A percentile compares a stretch with the other conserved stretches of the same genome.
Evolutionary conservation across 2,329 filamentous ascomycete genomes (phyloP).

Genomic region (Chalaropsis thielavioides): DNA sequence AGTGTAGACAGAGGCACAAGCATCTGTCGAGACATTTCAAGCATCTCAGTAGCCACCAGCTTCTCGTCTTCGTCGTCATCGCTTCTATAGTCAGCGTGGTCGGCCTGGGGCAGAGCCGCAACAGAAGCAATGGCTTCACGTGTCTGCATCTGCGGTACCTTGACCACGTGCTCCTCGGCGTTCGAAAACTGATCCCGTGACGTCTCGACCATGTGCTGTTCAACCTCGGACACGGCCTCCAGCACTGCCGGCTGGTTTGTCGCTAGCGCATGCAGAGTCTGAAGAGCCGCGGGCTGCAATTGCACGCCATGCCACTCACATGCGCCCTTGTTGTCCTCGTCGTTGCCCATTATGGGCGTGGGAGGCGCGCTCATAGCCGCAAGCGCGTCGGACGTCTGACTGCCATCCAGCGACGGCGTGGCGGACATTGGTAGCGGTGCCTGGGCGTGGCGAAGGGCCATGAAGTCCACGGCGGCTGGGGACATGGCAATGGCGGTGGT

Average conservation of each 20-base stretch:
- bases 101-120: too few species aligned
- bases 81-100: not conserved
- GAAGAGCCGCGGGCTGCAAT: conserved; percentile 63
- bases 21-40: conserved; percentile 17
- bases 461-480: conserved; percentile 56
- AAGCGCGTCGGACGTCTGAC: conserved; percentile 74
- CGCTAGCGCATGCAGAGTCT: conserved; percentile 59
- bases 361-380: conserved; percentile 70
- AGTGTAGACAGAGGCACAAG: conserved; percentile 19
- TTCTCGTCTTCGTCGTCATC: conserved; percentile 13
- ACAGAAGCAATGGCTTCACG: conserved; percentile 12
- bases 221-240: conserved; percentile 40
- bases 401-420: conserved; percentile 80
- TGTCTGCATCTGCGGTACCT: conserved; percentile 24
- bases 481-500: conserved; percentile 60
- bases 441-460: conserved; percentile 47
- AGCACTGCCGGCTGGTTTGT: conserved; percentile 29
- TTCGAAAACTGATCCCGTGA: conserved; percentile 21
- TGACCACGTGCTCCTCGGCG: conserved; percentile 27
- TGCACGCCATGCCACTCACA: conserved; percentile 57
- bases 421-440: conserved; percentile 61
- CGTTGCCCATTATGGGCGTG: conserved; percentile 56
- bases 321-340: conserved; percentile 33
- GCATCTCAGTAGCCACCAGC: conserved; percentile 11
- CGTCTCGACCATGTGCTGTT: conserved; percentile 27